Conservation (phyloP, 345 rosid genomes). For the Carallia brachiata region DNA sequence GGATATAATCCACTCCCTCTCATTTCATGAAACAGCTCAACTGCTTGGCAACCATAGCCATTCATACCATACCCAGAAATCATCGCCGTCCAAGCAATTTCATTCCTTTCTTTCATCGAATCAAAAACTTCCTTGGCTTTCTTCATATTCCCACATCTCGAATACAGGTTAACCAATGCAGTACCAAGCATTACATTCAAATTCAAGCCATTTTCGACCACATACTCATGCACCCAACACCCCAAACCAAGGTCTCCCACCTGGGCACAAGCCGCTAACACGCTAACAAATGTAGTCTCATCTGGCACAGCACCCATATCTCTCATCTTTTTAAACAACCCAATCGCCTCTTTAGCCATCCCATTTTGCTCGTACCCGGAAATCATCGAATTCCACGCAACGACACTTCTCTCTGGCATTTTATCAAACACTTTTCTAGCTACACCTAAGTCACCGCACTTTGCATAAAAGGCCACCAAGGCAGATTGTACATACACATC, state of each 20-base stretch:
- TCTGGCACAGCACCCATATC: constrained; percentile 50
- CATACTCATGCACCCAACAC: constrained; percentile 60
- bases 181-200: constrained; percentile 73
- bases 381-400: constrained; percentile 82
- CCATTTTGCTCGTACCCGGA: constrained; percentile 87
- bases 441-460: constrained; percentile 34
- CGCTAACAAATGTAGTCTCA: constrained; percentile 58
- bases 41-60: constrained; percentile 64
- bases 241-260: constrained; percentile 58
- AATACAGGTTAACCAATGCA: constrained; percentile 75
- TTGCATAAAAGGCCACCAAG: constrained; percentile 53
- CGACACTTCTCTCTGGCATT: constrained; percentile 56
- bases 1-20: constrained; percentile 39
- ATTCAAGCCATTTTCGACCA: constrained; percentile 29
- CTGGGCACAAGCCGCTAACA: constrained; percentile 79
- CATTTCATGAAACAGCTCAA: constrained; percentile 57
- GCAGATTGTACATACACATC: constrained; percentile 70
- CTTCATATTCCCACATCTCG: constrained; percentile 64
- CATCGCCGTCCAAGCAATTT: constrained; percentile 86
- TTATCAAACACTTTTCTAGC: constrained; percentile 71
- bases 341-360: constrained; percentile 51
- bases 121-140: constrained; percentile 66
- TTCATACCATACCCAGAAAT: constrained; percentile 79
- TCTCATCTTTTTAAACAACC: constrained; percentile 55
- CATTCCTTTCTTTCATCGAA: constrained; percentile 59